Conservation (phyloP, 148 eudicot genomes). For the Silene conica region DNA sequence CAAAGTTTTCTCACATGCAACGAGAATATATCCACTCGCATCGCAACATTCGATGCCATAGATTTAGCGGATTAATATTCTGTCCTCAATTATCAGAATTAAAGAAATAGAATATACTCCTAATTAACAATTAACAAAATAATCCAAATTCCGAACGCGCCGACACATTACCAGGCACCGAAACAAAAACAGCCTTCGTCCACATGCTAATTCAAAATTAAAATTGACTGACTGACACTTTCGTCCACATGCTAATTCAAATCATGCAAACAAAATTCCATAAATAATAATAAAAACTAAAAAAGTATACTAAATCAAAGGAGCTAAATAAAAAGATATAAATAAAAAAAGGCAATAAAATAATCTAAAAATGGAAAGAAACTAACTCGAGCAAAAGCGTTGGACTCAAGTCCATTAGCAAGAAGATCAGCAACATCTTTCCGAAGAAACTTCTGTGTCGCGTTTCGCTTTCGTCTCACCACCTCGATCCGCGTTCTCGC, state of each 20-base stretch:
- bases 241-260: too few species aligned
- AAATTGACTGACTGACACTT: too few species aligned
- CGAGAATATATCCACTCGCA: too few species aligned
- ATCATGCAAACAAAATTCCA: too few species aligned
- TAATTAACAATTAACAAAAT: neutral
- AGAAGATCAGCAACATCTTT: slow-evolving; percentile 81
- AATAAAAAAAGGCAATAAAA: neutral
- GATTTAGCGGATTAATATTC: neutral
- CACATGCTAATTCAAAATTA: neutral
- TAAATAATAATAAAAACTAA: too few species aligned
- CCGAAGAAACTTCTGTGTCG: slow-evolving; percentile 79
- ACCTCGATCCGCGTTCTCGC: slow-evolving; percentile 65
- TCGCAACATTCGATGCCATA: neutral
- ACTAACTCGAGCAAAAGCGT: slow-evolving; percentile 61
- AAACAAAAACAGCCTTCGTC: slow-evolving; percentile 5
- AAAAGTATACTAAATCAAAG: too few species aligned
- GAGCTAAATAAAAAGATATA: neutral
- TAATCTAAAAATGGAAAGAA: neutral
- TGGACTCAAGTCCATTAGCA: slow-evolving; percentile 60
- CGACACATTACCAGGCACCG: neutral
- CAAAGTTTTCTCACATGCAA: too few species aligned
- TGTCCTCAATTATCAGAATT: neutral
- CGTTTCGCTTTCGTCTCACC: slow-evolving; percentile 59
- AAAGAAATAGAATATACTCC: neutral
- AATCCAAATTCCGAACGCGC: neutral